phyloP scores from a whole-genome alignment of 352 stramenopile species.

The Phytophthora kernoviae region DNA sequence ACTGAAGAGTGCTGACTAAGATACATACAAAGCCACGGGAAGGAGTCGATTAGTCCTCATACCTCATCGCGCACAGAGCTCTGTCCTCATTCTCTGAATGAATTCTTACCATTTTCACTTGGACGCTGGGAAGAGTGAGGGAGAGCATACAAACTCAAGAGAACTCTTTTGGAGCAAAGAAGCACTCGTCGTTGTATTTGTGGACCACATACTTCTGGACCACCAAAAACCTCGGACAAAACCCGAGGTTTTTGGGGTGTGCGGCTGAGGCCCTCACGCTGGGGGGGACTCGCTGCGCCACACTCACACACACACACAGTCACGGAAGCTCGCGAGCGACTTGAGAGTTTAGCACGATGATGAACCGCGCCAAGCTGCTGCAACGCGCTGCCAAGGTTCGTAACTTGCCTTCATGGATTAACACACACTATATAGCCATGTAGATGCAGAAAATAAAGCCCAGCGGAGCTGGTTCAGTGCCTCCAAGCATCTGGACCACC shows the following conservation, averaged over 20 bases:
- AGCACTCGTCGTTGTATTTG: not conserved
- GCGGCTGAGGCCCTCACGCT: conserved; percentile 20
- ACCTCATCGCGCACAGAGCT: not conserved
- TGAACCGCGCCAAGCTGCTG: conserved; percentile 77
- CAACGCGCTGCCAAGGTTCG: conserved; percentile 79
- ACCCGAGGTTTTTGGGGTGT: conserved; percentile 27
- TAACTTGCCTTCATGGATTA: not conserved
- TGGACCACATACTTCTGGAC: conserved; percentile 8
- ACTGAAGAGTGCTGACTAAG: conserved; percentile 96
- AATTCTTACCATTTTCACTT: conserved; percentile 28
- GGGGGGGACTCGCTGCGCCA: conserved; percentile 24
- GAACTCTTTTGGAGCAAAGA: conserved; percentile 10
- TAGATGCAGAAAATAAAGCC: not conserved
- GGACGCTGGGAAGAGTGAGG: conserved; percentile 1
- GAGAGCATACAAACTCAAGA: conserved; percentile 12
- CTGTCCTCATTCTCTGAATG: not conserved
- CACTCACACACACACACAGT: conserved; percentile 51
- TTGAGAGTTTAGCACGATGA: conserved; percentile 59
- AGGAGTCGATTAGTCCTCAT: not conserved
- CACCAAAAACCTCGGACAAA: conserved; percentile 8
- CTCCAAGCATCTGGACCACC: conserved; percentile 55
- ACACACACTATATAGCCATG: not conserved
- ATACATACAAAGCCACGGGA: conserved; percentile 9
- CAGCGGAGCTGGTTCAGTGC: not conserved
- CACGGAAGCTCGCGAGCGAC: conserved; percentile 40